These are phyloP conservation scores for Aquilaria yunnanensis DNA, from an alignment of 345 rosid genomes.

Conservation along the genomic window DNA sequence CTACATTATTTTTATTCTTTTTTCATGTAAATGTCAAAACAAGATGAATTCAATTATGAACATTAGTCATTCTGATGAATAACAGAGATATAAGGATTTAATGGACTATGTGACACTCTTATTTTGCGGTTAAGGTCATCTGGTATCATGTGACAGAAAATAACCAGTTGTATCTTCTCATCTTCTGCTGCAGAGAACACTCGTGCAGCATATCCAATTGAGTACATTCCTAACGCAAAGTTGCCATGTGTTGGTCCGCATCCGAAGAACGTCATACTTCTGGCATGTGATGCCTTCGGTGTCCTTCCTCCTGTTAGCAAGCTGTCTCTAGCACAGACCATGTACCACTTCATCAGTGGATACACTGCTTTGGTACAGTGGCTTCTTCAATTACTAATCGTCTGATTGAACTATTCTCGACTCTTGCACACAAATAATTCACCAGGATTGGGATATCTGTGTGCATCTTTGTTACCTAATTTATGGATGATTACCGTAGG, in stretches of 20 bases:
- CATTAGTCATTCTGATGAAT: no score
- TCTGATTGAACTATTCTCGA: background rate
- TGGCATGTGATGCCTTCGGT: conserved; percentile 97
- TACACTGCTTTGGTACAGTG: conserved; percentile 83
- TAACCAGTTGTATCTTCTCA: no score
- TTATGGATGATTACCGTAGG: conserved; percentile 30
- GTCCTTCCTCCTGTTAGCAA: conserved; percentile 99
- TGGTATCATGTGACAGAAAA: no score
- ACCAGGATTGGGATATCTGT: background rate
- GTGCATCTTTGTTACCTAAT: background rate
- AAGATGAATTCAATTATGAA: no score
- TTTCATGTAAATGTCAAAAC: no score
- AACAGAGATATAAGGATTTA: no score
- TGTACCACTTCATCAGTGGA: conserved; percentile 98
- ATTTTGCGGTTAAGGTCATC: no score
- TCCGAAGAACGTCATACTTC: conserved; percentile 83
- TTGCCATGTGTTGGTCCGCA: conserved; percentile 92
- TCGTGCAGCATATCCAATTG: conserved; percentile 93
- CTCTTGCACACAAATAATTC: no score
- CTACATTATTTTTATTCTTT: no score
- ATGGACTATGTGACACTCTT: no score
- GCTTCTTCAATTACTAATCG: background rate
- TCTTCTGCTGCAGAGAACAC: conserved; percentile 63
- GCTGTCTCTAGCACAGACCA: conserved; percentile 81
- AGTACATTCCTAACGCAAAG: conserved; percentile 84